phyloP scores from a whole-genome alignment of 768 basidiomycete species.

The Mycena maculata region DNA sequence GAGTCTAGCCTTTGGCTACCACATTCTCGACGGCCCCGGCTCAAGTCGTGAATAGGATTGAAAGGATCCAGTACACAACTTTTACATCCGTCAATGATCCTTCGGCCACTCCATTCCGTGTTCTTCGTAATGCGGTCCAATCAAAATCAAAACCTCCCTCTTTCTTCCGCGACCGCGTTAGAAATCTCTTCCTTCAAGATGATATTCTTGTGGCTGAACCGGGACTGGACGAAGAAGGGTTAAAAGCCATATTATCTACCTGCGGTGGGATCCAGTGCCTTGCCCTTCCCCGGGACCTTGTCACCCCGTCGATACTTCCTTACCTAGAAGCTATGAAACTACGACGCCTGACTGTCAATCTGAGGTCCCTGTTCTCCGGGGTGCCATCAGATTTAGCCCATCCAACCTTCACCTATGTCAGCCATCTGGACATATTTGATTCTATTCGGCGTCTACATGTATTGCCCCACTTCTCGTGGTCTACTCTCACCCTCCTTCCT shows the following conservation, averaged over 20 bases:
- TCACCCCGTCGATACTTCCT: not conserved
- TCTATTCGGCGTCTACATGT: no score
- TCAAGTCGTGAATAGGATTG: not conserved
- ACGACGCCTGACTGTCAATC: not conserved
- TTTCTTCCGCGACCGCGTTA: conserved; percentile 9
- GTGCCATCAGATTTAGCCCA: not conserved
- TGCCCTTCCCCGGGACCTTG: not conserved
- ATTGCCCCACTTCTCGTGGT: not conserved
- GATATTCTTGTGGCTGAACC: no score
- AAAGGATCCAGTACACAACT: not conserved
- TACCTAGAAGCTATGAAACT: not conserved
- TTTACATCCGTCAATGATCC: not conserved
- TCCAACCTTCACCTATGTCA: not conserved
- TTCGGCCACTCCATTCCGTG: not conserved
- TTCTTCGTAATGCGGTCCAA: not conserved
- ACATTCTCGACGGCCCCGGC: no score
- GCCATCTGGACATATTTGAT: conserved; percentile 5
- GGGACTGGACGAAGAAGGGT: no score
- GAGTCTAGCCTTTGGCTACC: not conserved
- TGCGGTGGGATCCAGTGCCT: conserved; percentile 1
- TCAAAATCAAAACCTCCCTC: not conserved
- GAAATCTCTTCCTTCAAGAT: not conserved
- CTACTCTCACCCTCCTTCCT: not conserved
- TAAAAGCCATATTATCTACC: not conserved
- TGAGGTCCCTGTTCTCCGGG: not conserved